Evolutionary conservation across 1,139 yeast genomes (phyloP).

Genomic region (Hansenula sp.): DNA sequence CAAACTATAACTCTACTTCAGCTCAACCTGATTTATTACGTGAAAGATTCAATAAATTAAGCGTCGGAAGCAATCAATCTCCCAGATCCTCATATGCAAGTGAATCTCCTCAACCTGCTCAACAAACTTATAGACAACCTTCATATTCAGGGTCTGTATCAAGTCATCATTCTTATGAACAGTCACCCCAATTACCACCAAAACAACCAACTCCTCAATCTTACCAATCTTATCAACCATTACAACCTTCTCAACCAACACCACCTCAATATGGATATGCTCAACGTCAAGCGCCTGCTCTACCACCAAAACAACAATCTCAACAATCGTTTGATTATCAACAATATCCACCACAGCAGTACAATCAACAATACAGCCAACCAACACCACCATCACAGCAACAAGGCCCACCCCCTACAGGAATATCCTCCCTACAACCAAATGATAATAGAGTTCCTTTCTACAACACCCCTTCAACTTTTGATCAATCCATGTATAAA

Average conservation of each 20-base stretch:
- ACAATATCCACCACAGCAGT: not conserved
- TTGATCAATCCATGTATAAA: conserved; percentile 39
- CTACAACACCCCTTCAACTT: conserved; percentile 41
- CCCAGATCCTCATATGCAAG: conserved; percentile 11
- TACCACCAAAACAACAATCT: conserved; percentile 6
- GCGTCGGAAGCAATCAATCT: conserved; percentile 11
- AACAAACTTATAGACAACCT: conserved; percentile 12
- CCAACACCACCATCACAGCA: conserved; percentile 12
- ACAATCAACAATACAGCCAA: conserved; percentile 2
- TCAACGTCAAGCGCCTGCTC: conserved; percentile 8
- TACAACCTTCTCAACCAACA: not conserved
- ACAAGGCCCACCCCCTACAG: conserved; percentile 7
- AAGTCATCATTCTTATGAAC: conserved; percentile 5
- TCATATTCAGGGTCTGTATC: conserved; percentile 6
- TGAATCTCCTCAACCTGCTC: conserved; percentile 10
- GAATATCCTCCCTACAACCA: conserved; percentile 9
- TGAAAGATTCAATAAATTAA: conserved; percentile 12
- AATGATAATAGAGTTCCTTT: conserved; percentile 14
- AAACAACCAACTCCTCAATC: conserved; percentile 6
- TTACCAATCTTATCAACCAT: conserved; percentile 6
- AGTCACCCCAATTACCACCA: conserved; percentile 9
- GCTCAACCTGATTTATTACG: conserved; percentile 7
- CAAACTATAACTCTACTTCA: conserved; percentile 3
- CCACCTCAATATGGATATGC: not conserved
- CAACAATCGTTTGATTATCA: not conserved